A percentile compares a stretch with the other conserved stretches of the same genome.
These are phyloP conservation scores for Teunomyces atbi DNA, from an alignment of 805 yeast species.

Conservation along the genomic window DNA sequence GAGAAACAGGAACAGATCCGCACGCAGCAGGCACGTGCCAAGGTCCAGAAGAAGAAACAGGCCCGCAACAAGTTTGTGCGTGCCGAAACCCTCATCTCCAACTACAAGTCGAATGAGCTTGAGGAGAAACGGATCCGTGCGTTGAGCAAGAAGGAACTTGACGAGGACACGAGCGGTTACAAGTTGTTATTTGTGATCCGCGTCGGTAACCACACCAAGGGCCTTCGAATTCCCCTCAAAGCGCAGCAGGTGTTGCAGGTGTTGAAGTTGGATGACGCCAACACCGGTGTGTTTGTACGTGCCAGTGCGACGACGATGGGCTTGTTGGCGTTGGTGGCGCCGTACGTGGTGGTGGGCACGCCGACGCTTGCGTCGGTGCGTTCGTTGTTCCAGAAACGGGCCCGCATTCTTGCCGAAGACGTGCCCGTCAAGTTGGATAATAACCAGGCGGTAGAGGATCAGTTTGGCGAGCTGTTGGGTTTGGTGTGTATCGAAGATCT, in stretches of 20 bases:
- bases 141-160: constrained; percentile 47
- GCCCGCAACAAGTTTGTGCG: constrained; percentile 57
- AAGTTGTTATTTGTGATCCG: constrained; percentile 63
- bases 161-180: constrained; percentile 23
- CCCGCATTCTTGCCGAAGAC: constrained; percentile 43
- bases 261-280: constrained; percentile 56
- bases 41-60: constrained; percentile 39
- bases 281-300: constrained; percentile 73
- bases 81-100: constrained; percentile 72
- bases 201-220: constrained; percentile 56
- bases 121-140: constrained; percentile 68
- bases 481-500: constrained; percentile 79
- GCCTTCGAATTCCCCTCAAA: constrained; percentile 64
- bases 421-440: constrained; percentile 45
- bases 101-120: constrained; percentile 60
- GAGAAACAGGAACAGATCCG: constrained; percentile 70
- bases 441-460: constrained; percentile 72
- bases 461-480: constrained; percentile 56
- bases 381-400: constrained; percentile 74
- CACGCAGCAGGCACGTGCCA: constrained; percentile 46
- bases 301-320: constrained; percentile 58
- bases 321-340: constrained; percentile 64
- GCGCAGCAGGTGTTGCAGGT: constrained; percentile 58
- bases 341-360: constrained; percentile 69
- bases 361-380: constrained; percentile 76